Evolutionary conservation across 2,329 filamentous ascomycete species (phyloP).

Genomic region (Aaosphaeria arxii): DNA sequence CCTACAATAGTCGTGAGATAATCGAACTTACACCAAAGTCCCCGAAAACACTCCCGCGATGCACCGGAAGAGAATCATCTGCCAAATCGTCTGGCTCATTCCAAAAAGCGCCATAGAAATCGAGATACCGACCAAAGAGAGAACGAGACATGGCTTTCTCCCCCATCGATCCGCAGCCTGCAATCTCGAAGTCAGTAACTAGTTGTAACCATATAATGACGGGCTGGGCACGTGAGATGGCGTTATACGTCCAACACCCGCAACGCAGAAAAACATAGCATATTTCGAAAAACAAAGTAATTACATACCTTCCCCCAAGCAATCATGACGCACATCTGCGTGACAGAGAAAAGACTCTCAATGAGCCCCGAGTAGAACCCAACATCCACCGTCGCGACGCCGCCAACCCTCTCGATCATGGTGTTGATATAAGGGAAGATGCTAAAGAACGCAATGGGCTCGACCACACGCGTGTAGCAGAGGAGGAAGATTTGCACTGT

Average conservation of each 20-base stretch:
- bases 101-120: constrained; percentile 65
- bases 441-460: constrained; percentile 79
- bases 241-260: too few species aligned
- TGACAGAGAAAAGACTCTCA: constrained; percentile 66
- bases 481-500: constrained; percentile 63
- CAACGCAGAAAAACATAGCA: too few species aligned
- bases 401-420: constrained; percentile 69
- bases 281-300: too few species aligned
- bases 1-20: background rate
- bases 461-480: constrained; percentile 69
- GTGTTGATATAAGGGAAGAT: constrained; percentile 79
- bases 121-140: constrained; percentile 63
- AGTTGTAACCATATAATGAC: background rate
- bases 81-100: constrained; percentile 61
- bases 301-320: constrained; percentile 58
- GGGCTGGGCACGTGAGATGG: too few species aligned
- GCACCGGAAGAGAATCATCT: constrained; percentile 73
- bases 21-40: constrained; percentile 54
- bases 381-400: constrained; percentile 61
- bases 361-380: constrained; percentile 80
- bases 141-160: constrained; percentile 69
- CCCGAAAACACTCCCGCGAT: constrained; percentile 72
- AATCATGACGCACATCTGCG: constrained; percentile 76
- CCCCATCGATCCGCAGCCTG: constrained; percentile 64
- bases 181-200: background rate